Conservation (phyloP, 192 early-diverging fungal genomes). For the Coemansia sp. region DNA sequence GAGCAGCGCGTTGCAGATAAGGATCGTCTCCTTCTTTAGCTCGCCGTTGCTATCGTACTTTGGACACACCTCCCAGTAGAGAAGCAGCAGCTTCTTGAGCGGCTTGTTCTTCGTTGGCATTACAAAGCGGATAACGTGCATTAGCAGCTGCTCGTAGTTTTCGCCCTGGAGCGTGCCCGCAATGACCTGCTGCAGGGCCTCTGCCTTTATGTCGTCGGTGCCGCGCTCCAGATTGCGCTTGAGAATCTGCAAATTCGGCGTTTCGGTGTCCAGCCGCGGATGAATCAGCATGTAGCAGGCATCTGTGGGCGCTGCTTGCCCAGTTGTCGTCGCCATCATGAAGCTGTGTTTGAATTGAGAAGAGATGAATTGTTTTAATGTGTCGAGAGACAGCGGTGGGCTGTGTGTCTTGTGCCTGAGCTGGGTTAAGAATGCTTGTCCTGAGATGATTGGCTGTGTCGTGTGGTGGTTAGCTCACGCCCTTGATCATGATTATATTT, state of each 20-base stretch:
- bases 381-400: too few species aligned
- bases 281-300: conserved; percentile 55
- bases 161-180: conserved; percentile 92
- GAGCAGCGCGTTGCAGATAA: conserved; percentile 92
- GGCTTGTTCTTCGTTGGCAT: conserved; percentile 94
- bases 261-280: conserved; percentile 36
- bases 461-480: too few species aligned
- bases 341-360: background rate
- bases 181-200: conserved; percentile 93
- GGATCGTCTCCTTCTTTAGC: conserved; percentile 92
- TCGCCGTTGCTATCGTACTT: conserved; percentile 89
- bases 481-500: too few species aligned
- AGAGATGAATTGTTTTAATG: background rate
- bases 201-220: conserved; percentile 88
- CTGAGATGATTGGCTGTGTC: too few species aligned
- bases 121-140: conserved; percentile 98
- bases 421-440: too few species aligned
- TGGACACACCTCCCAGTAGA: conserved; percentile 98
- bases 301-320: conserved; percentile 24
- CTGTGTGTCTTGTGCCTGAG: too few species aligned
- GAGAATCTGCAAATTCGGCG: conserved; percentile 44
- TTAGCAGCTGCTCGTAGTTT: conserved; percentile 80
- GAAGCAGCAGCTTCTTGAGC: conserved; percentile 94
- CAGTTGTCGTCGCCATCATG: conserved; percentile 45
- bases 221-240: conserved; percentile 77